A percentile compares a stretch with the other conserved stretches of the same genome.
Conservation (phyloP, 164 flowering plant genomes). For the Annona squamosa region DNA sequence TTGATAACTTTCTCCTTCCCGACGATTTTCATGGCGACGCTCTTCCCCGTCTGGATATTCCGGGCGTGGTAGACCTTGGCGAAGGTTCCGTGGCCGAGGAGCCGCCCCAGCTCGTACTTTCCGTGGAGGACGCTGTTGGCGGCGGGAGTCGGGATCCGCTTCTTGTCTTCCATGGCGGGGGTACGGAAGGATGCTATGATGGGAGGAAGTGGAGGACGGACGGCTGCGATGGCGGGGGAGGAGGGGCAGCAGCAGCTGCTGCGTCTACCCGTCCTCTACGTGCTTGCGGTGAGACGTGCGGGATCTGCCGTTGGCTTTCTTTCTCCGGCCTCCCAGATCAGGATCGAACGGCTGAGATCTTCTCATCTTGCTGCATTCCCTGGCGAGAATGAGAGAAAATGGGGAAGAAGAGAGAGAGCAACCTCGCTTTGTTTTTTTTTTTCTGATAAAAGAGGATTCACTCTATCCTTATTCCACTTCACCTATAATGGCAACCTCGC, state of each 20-base stretch:
- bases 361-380: conserved; percentile 73
- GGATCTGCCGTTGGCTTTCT: conserved; percentile 26
- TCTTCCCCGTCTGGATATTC: conserved; percentile 30
- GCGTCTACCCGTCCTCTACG: conserved; percentile 61
- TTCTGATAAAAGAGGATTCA: too few relatives aligned
- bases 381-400: background rate
- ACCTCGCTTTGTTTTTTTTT: background rate
- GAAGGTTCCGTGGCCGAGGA: conserved; percentile 31
- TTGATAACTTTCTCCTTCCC: conserved; percentile 44
- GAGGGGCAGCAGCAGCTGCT: background rate
- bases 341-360: conserved; percentile 13
- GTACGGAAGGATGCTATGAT: background rate
- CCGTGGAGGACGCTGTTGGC: conserved; percentile 18
- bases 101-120: conserved; percentile 29
- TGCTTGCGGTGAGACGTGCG: conserved; percentile 59
- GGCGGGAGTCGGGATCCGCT: background rate
- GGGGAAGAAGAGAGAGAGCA: conserved; percentile 35
- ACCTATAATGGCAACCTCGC: background rate
- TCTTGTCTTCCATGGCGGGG: background rate
- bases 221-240: background rate
- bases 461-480: too few relatives aligned
- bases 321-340: conserved; percentile 18
- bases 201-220: background rate
- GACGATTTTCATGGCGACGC: conserved; percentile 52
- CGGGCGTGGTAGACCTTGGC: conserved; percentile 53